A percentile compares a stretch with the other conserved stretches of the same genome.
Conservation (phyloP, 352 stramenopile species). For the Detonula confervacea region DNA sequence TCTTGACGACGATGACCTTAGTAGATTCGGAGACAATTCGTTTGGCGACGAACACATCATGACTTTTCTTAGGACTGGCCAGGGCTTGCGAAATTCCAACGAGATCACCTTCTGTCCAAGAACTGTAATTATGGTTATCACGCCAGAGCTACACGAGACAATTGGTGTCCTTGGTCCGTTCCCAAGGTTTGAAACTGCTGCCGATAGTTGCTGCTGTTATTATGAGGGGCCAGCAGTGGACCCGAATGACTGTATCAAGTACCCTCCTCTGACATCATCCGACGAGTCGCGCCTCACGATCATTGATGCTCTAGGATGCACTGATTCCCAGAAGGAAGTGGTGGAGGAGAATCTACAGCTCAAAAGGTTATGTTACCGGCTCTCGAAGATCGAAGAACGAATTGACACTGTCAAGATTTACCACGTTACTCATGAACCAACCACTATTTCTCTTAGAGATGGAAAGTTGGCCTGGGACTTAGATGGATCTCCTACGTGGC, state of each 20-base stretch:
- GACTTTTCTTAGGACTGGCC: constrained; percentile 2
- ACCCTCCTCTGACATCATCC: not conserved
- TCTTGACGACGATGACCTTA: not conserved
- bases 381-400: not conserved
- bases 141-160: not conserved
- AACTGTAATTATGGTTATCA: not conserved
- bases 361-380: not conserved
- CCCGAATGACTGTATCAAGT: not conserved
- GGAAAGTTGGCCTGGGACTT: not conserved
- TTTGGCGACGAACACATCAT: not conserved
- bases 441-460: not conserved
- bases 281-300: not conserved
- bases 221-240: not conserved
- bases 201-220: too few relatives aligned
- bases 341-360: not conserved
- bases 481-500: not conserved
- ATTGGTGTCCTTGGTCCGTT: not conserved
- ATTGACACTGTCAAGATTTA: constrained; percentile 3
- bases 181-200: too few relatives aligned
- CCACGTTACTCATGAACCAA: not conserved
- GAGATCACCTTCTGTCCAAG: not conserved
- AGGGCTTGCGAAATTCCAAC: not conserved
- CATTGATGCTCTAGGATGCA: not conserved
- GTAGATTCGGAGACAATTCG: not conserved
- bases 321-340: not conserved